phyloP scores from a whole-genome alignment of 2,329 filamentous ascomycete genomes.

The Hypoxylon sp. region DNA sequence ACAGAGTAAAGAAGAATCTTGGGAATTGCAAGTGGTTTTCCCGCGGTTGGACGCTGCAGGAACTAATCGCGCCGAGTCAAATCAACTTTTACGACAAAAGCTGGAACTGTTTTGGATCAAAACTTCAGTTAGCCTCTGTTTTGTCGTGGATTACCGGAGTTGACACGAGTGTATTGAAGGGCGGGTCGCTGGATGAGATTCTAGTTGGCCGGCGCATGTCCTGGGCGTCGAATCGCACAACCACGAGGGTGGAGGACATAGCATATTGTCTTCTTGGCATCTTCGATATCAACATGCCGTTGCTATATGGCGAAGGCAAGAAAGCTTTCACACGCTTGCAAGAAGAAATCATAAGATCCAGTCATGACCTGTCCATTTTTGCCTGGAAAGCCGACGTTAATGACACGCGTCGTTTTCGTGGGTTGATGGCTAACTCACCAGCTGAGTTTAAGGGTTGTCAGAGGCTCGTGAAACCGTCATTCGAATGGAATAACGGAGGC shows the following conservation, averaged over 20 bases:
- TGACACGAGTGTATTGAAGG: constrained; percentile 41
- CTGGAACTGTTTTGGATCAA: constrained; percentile 46
- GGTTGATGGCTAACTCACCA: constrained; percentile 46
- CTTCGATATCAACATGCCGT: constrained; percentile 51
- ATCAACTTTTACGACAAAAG: constrained; percentile 46
- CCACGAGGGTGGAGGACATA: constrained; percentile 48
- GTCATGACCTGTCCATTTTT: constrained; percentile 48
- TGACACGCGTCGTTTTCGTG: constrained; percentile 43
- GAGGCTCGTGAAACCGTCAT: constrained; percentile 44
- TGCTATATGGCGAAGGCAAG: constrained; percentile 50
- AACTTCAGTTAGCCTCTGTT: constrained; percentile 37
- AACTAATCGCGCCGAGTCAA: constrained; percentile 45
- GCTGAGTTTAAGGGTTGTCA: constrained; percentile 47
- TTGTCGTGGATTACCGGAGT: constrained; percentile 45
- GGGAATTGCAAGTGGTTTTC: constrained; percentile 43
- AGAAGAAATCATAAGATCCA: constrained; percentile 46
- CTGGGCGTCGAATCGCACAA: constrained; percentile 48
- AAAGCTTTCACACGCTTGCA: constrained; percentile 48
- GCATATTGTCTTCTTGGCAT: constrained; percentile 52
- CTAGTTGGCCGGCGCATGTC: constrained; percentile 47
- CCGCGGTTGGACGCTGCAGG: constrained; percentile 49
- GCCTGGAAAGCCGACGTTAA: constrained; percentile 43
- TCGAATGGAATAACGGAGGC: constrained; percentile 48
- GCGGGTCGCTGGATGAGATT: constrained; percentile 39
- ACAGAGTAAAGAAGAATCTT: constrained; percentile 37